Evolutionary conservation across 306 rosid genomes (phyloP).

Genomic region (Dalbergia cultrata): DNA sequence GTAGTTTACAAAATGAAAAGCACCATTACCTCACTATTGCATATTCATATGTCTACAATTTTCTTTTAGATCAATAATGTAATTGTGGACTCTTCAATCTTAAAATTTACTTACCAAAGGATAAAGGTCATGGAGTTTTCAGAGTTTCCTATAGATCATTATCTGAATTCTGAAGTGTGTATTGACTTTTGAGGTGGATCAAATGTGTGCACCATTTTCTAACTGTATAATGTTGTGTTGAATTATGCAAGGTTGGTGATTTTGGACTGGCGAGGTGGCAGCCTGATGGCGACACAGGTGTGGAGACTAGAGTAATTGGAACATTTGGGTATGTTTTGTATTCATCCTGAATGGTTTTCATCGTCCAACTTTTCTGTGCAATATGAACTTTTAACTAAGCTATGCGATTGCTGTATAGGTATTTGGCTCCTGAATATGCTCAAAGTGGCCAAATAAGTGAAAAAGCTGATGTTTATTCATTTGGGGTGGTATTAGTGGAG

Average conservation of each 20-base stretch:
- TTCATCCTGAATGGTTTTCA: slow-evolving; percentile 12
- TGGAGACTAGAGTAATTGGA: slow-evolving; percentile 97
- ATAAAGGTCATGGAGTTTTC: slow-evolving; percentile 11
- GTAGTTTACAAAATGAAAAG: slow-evolving; percentile 6
- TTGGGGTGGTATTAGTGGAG: slow-evolving; percentile 96
- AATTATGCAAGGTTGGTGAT: slow-evolving; percentile 85
- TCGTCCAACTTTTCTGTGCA: slow-evolving; percentile 1
- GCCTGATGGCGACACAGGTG: slow-evolving; percentile 96
- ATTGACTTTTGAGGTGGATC: slow-evolving; percentile 32
- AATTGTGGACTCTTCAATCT: background rate
- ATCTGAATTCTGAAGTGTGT: background rate
- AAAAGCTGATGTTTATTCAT: slow-evolving; percentile 97
- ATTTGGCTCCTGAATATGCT: slow-evolving; percentile 97
- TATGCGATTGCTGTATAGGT: slow-evolving; percentile 58
- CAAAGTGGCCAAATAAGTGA: slow-evolving; percentile 99
- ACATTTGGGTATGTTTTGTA: slow-evolving; percentile 80
- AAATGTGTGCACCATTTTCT: slow-evolving; percentile 36
- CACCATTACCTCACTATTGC: slow-evolving; percentile 26
- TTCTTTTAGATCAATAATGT: background rate
- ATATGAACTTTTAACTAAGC: slow-evolving; percentile 34
- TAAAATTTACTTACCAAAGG: slow-evolving; percentile 5
- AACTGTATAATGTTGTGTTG: slow-evolving; percentile 31
- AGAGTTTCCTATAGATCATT: background rate
- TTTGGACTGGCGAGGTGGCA: slow-evolving; percentile 99
- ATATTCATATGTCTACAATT: background rate